phyloP scores from a whole-genome alignment of 176 grass and related monocot genomes.

The Cymbopogon citratus region DNA sequence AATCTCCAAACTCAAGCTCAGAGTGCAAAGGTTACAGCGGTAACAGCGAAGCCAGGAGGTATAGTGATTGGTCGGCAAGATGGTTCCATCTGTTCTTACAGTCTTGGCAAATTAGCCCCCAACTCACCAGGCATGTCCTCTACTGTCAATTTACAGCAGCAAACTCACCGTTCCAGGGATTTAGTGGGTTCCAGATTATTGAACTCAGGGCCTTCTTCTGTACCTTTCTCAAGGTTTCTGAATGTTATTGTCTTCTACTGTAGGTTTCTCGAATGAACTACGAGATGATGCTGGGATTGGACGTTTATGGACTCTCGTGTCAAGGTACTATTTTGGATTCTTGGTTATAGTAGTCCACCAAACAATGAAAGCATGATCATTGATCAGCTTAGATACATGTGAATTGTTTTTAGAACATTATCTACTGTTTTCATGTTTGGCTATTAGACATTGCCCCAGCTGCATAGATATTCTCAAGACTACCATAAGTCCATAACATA shows the following conservation, averaged over 20 bases:
- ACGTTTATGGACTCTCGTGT: constrained; percentile 87
- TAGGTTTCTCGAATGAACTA: constrained; percentile 79
- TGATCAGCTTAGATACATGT: background rate
- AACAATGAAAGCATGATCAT: background rate
- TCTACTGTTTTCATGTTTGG: constrained; percentile 4
- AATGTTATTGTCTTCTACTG: constrained; percentile 17
- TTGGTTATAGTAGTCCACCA: background rate
- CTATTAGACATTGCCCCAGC: background rate
- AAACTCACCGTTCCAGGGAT: background rate
- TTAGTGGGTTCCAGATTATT: constrained; percentile 1
- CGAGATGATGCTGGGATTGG: constrained; percentile 91
- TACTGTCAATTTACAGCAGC: constrained; percentile 1
- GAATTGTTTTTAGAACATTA: background rate
- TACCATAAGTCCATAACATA: background rate
- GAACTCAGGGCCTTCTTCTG: background rate
- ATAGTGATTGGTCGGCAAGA: constrained; percentile 74
- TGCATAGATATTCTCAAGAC: background rate
- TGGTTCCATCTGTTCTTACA: constrained; percentile 77
- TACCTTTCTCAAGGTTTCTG: constrained; percentile 15
- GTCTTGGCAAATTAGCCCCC: constrained; percentile 68
- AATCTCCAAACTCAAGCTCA: constrained; percentile 55
- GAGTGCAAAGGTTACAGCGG: constrained; percentile 66
- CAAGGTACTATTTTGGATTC: constrained; percentile 56
- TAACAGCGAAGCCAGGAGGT: constrained; percentile 56
- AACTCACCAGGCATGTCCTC: constrained; percentile 65